These are phyloP conservation scores for Paxillus involutus DNA, from an alignment of 768 basidiomycete species.

Conservation along the genomic window DNA sequence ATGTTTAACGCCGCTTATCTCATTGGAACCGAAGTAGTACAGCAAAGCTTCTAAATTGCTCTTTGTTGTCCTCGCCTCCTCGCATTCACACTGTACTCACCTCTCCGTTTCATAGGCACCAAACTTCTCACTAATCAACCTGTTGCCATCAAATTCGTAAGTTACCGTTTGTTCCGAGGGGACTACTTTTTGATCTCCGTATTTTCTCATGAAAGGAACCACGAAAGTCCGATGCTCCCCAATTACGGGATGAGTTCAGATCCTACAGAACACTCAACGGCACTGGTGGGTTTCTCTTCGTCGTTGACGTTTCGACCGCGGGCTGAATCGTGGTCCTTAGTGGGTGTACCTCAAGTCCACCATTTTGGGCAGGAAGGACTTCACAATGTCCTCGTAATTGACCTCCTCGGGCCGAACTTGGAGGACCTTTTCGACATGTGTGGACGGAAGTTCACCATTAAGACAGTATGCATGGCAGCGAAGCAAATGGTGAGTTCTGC, in stretches of 20 bases:
- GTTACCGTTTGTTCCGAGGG: slow-evolving; percentile 30
- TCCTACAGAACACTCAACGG: slow-evolving; percentile 94
- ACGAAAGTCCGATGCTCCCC: slow-evolving; percentile 96
- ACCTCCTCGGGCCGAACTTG: slow-evolving; percentile 94
- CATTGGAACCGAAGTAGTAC: slow-evolving; percentile 1
- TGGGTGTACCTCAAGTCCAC: slow-evolving; percentile 96
- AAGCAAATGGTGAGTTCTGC: slow-evolving; percentile 89
- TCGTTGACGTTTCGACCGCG: slow-evolving; percentile 9
- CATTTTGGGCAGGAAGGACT: slow-evolving; percentile 99
- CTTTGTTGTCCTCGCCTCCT: not conserved
- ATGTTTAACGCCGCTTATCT: slow-evolving; percentile 5
- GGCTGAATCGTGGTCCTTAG: slow-evolving; percentile 41
- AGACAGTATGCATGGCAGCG: slow-evolving; percentile 98
- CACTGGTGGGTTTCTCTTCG: slow-evolving; percentile 59
- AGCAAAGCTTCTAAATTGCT: not conserved
- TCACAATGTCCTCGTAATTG: slow-evolving; percentile 93
- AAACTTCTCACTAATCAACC: slow-evolving; percentile 84
- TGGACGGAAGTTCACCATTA: slow-evolving; percentile 94
- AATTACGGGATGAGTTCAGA: slow-evolving; percentile 95
- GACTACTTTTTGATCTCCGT: slow-evolving; percentile 12
- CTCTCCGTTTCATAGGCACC: slow-evolving; percentile 51
- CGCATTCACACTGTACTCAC: slow-evolving; percentile 11
- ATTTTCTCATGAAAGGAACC: slow-evolving; percentile 62
- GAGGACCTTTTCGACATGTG: slow-evolving; percentile 99
- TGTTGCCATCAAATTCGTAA: slow-evolving; percentile 96